Conservation (phyloP, 768 basidiomycete species). For the Lactifluus echinatus region DNA sequence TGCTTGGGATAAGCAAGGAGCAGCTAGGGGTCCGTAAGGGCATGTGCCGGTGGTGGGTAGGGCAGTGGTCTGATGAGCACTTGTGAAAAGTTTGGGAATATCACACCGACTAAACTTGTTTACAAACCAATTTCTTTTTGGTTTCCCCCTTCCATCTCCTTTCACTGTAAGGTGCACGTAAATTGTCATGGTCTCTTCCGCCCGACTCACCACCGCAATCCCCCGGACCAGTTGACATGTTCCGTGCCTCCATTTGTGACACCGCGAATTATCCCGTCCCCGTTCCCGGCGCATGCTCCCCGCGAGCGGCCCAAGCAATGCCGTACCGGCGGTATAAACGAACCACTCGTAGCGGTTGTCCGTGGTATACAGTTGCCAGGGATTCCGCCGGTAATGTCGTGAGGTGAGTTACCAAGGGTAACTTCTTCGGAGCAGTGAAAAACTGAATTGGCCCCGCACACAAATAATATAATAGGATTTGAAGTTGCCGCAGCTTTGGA, state of each 20-base stretch:
- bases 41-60: slow-evolving; percentile 59
- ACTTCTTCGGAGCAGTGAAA: neutral
- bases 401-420: neutral
- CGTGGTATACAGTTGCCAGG: neutral
- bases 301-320: neutral
- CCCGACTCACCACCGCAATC: neutral
- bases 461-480: slow-evolving; percentile 6
- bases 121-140: neutral
- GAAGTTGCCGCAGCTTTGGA: slow-evolving; percentile 7
- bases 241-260: neutral
- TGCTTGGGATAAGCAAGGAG: slow-evolving; percentile 36
- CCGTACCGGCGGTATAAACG: neutral
- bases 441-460: slow-evolving; percentile 6
- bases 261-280: neutral
- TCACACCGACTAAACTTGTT: too few relatives aligned
- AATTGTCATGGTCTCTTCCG: too few relatives aligned
- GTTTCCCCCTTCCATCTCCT: too few relatives aligned
- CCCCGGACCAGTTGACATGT: neutral
- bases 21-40: slow-evolving; percentile 45
- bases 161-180: too few relatives aligned
- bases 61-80: slow-evolving; percentile 32
- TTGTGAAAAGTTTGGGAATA: neutral
- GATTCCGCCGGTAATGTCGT: slow-evolving; percentile 8
- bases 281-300: neutral
- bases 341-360: neutral